These are phyloP conservation scores for Psidium guajava DNA, from an alignment of 345 rosid genomes.

Conservation along the genomic window DNA sequence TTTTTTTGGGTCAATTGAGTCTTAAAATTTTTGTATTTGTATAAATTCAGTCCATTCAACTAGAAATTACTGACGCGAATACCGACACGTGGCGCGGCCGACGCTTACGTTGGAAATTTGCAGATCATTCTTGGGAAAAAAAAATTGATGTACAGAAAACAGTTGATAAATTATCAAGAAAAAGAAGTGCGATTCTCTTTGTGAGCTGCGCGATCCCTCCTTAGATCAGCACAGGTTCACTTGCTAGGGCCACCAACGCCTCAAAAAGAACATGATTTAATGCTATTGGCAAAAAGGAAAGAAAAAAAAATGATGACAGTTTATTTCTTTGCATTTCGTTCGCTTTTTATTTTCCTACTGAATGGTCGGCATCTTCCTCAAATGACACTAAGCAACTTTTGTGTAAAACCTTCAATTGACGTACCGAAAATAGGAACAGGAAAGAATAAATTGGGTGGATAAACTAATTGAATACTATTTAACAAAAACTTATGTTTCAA, in stretches of 20 bases:
- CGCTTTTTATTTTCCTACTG: neutral
- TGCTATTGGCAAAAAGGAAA: too few species aligned
- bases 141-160: neutral
- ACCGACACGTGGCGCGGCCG: neutral
- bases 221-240: neutral
- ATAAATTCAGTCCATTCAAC: too few species aligned
- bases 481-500: too few species aligned
- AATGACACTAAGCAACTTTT: neutral
- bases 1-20: too few species aligned
- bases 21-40: too few species aligned
- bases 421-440: neutral
- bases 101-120: neutral
- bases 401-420: neutral
- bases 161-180: fast-evolving
- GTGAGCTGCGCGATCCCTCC: neutral
- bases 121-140: neutral
- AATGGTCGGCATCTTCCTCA: neutral
- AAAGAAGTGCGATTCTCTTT: neutral
- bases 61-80: too few species aligned
- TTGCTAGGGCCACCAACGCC: neutral
- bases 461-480: too few species aligned
- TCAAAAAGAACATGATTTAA: too few species aligned
- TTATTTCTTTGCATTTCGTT: neutral
- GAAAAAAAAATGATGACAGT: too few species aligned
- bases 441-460: neutral